Percentiles rank a stretch among this genome's conserved stretches.
These are phyloP conservation scores for Chaetomiaceae sp. DNA, from an alignment of 2,329 filamentous ascomycete genomes.

Conservation along the genomic window DNA sequence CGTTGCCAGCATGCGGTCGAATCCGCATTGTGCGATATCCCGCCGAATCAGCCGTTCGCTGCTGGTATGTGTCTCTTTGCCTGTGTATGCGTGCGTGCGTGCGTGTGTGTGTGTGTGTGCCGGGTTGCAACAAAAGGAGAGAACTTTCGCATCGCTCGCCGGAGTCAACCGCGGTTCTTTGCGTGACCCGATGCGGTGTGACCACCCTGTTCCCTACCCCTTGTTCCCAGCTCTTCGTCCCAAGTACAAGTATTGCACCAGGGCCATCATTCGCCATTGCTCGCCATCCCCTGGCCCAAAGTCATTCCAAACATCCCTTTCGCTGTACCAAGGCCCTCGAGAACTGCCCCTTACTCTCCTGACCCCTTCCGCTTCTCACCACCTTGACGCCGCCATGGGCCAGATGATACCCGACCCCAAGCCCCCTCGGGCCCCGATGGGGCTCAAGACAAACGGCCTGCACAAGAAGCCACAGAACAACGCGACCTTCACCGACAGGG, in stretches of 20 bases:
- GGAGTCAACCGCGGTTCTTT: background rate
- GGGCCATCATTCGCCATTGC: too few relatives aligned
- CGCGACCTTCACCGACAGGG: constrained; percentile 53
- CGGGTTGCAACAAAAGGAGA: too few relatives aligned
- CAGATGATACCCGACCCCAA: constrained; percentile 21
- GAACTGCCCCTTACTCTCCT: background rate
- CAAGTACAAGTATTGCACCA: constrained; percentile 10
- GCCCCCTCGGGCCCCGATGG: constrained; percentile 2
- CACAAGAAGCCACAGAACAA: constrained; percentile 21
- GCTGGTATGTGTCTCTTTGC: background rate
- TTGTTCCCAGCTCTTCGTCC: background rate
- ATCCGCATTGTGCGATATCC: too few relatives aligned
- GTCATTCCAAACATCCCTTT: too few relatives aligned
- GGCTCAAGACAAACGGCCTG: constrained; percentile 4
- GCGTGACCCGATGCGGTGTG: constrained; percentile 4
- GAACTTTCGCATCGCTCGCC: background rate
- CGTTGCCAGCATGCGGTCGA: background rate
- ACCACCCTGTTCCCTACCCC: background rate
- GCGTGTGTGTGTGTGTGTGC: too few relatives aligned
- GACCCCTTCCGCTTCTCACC: background rate
- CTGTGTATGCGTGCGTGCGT: too few relatives aligned
- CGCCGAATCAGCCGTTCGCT: background rate
- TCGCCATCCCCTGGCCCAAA: background rate
- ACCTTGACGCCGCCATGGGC: constrained; percentile 19
- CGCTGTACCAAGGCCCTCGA: too few relatives aligned